These are phyloP conservation scores for Phytophthora pseudosyringae DNA, from an alignment of 352 stramenopile species.

Conservation along the genomic window DNA sequence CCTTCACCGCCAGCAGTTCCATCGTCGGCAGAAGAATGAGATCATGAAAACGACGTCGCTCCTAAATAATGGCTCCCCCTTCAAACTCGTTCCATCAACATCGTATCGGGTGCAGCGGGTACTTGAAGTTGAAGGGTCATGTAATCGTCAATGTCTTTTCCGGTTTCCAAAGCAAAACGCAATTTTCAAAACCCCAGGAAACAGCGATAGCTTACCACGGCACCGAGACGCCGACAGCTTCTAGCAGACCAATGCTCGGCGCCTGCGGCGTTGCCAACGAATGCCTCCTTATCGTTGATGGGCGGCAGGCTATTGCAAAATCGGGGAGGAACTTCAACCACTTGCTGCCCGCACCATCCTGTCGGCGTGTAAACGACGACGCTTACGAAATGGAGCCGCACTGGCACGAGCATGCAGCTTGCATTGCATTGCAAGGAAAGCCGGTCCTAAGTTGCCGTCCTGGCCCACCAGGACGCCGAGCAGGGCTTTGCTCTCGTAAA, in stretches of 20 bases:
- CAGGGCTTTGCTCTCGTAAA: constrained; percentile 15
- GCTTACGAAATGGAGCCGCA: background rate
- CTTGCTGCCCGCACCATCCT: constrained; percentile 1
- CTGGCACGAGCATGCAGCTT: background rate
- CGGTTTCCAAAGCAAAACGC: too few relatives aligned
- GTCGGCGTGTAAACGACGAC: background rate
- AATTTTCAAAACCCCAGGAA: too few relatives aligned
- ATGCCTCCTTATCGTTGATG: background rate
- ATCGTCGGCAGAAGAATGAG: constrained; percentile 8
- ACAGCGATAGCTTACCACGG: too few relatives aligned
- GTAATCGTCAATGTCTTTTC: too few relatives aligned
- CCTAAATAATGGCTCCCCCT: too few relatives aligned
- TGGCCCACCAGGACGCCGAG: background rate
- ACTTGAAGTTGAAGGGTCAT: too few relatives aligned
- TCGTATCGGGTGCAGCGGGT: too few relatives aligned
- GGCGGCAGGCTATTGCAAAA: background rate
- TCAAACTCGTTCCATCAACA: too few relatives aligned
- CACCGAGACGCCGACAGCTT: too few relatives aligned
- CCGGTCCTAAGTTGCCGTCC: background rate
- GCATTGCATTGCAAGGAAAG: background rate
- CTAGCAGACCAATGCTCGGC: too few relatives aligned
- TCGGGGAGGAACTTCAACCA: background rate
- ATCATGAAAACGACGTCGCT: constrained; percentile 6
- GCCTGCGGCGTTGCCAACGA: background rate
- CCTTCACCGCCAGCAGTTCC: constrained; percentile 15